Conservation (phyloP, 169 alveolate genomes). For the Theileria sp. region DNA sequence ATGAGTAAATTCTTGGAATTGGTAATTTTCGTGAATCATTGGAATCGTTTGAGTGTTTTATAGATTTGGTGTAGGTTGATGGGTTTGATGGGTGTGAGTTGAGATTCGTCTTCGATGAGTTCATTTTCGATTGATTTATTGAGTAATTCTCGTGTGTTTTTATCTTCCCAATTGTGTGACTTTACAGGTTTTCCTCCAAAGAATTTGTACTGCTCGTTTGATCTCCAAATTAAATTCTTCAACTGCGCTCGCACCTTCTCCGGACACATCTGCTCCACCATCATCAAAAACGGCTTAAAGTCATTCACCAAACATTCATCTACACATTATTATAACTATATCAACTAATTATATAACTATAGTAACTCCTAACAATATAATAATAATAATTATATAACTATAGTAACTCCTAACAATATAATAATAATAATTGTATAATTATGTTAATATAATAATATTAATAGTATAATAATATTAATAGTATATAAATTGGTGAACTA, state of each 20-base stretch:
- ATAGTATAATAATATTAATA: too few relatives aligned
- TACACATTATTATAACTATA: too few relatives aligned
- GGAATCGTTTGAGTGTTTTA: conserved; percentile 46
- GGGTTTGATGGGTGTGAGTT: conserved; percentile 24
- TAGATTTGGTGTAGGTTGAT: conserved; percentile 54
- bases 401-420: too few relatives aligned
- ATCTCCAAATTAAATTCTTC: conserved; percentile 21
- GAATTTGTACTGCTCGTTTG: background rate
- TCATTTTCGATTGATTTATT: conserved; percentile 53
- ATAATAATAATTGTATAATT: too few relatives aligned
- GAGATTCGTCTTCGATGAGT: conserved; percentile 31
- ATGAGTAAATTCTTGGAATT: background rate
- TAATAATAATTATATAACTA: too few relatives aligned
- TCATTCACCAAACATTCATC: background rate
- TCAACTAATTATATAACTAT: too few relatives aligned
- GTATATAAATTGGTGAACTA: too few relatives aligned
- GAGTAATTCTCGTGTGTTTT: conserved; percentile 31
- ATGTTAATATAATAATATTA: too few relatives aligned
- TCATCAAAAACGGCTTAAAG: conserved; percentile 64
- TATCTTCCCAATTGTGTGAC: conserved; percentile 5
- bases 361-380: too few relatives aligned
- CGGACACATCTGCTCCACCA: conserved; percentile 52
- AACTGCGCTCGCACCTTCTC: conserved; percentile 43
- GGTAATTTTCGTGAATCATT: too few relatives aligned
- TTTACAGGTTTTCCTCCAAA: conserved; percentile 1